These are phyloP conservation scores for Chlamydomonas incerta DNA, from an alignment of 139 green algal species.

Conservation along the genomic window DNA sequence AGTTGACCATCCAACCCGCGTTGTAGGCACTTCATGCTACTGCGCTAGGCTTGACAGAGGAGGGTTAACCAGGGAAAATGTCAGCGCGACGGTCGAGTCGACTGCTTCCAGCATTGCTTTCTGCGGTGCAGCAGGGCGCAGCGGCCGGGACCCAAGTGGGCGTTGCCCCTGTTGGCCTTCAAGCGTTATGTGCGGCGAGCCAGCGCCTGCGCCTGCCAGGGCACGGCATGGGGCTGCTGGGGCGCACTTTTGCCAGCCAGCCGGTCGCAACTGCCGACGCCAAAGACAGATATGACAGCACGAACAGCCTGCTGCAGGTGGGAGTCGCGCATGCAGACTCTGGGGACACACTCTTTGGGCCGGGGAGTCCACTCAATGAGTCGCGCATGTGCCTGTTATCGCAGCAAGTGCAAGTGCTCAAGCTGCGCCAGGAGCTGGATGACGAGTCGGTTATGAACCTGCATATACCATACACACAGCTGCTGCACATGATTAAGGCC, in stretches of 20 bases:
- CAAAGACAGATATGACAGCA: too few relatives aligned
- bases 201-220: neutral
- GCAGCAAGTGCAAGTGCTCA: constrained; percentile 9
- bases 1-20: too few relatives aligned
- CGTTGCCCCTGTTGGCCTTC: neutral
- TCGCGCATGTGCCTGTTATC: neutral
- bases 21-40: too few relatives aligned
- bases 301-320: neutral
- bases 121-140: too few relatives aligned
- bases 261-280: neutral
- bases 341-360: too few relatives aligned
- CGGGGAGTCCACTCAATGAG: neutral
- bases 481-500: neutral
- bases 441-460: neutral
- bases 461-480: neutral
- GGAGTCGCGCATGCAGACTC: neutral
- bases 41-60: too few relatives aligned
- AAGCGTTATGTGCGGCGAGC: neutral
- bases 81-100: too few relatives aligned
- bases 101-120: neutral
- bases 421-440: constrained; percentile 18
- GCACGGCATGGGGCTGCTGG: neutral
- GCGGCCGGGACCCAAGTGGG: too few relatives aligned
- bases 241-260: neutral
- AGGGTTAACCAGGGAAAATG: too few relatives aligned